A percentile compares a stretch with the other conserved stretches of the same genome.
Evolutionary conservation across 2,329 filamentous ascomycete genomes (phyloP).

Genomic region (Sporothrix pallida): DNA sequence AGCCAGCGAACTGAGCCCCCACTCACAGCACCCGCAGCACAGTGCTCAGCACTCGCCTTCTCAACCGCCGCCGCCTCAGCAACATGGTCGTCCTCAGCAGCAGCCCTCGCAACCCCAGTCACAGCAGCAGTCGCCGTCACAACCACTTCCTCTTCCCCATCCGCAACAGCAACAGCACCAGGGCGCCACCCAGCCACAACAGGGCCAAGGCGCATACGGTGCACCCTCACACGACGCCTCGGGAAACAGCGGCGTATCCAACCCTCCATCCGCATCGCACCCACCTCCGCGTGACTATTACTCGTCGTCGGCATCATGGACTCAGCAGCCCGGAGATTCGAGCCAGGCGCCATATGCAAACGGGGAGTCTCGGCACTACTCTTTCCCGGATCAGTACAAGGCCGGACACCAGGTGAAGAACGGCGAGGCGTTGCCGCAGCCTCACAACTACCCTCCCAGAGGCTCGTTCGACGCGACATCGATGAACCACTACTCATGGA

Average conservation of each 20-base stretch:
- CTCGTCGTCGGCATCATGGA: slow-evolving; percentile 58
- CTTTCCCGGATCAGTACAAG: slow-evolving; percentile 58
- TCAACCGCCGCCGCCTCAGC: slow-evolving; percentile 17
- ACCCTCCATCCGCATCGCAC: slow-evolving; percentile 38
- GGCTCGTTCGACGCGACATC: slow-evolving; percentile 53
- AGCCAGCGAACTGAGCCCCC: slow-evolving; percentile 47
- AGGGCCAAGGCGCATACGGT: slow-evolving; percentile 31
- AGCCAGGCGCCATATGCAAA: slow-evolving; percentile 54
- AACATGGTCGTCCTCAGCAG: slow-evolving; percentile 25
- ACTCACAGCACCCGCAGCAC: slow-evolving; percentile 39
- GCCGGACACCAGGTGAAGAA: slow-evolving; percentile 45
- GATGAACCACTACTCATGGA: slow-evolving; percentile 65
- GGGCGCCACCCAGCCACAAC: slow-evolving; percentile 33
- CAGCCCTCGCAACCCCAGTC: slow-evolving; percentile 37
- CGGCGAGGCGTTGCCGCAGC: slow-evolving; percentile 47
- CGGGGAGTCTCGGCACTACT: slow-evolving; percentile 54
- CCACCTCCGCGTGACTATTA: slow-evolving; percentile 58
- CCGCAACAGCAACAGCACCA: slow-evolving; percentile 31
- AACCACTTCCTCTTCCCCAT: slow-evolving; percentile 34
- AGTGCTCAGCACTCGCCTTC: slow-evolving; percentile 38
- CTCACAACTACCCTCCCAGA: slow-evolving; percentile 50
- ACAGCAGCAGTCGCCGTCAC: slow-evolving; percentile 34
- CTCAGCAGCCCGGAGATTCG: slow-evolving; percentile 56
- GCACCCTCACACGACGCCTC: slow-evolving; percentile 30
- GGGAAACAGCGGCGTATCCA: slow-evolving; percentile 30